phyloP scores from a whole-genome alignment of 2,329 filamentous ascomycete genomes.

The Pestalotiopsis sp. region DNA sequence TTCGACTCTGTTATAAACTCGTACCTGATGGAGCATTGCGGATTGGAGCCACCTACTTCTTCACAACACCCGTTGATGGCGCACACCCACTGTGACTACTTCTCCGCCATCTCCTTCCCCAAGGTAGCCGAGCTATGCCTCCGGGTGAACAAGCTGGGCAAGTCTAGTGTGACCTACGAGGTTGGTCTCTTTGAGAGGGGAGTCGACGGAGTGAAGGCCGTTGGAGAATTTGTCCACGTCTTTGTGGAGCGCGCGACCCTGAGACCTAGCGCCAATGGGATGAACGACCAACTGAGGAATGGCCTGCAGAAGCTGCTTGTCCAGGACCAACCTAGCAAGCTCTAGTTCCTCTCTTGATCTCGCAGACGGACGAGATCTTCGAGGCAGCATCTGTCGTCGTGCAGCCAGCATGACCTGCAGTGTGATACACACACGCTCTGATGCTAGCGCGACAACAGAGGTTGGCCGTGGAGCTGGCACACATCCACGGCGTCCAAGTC shows the following conservation, averaged over 20 bases:
- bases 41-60: conserved; percentile 69
- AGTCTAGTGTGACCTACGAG: conserved; percentile 87
- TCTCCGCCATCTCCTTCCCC: conserved; percentile 80
- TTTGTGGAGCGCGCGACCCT: conserved; percentile 78
- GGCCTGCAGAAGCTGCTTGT: conserved; percentile 61
- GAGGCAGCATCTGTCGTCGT: background rate
- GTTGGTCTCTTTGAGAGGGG: conserved; percentile 82
- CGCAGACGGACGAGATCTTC: background rate
- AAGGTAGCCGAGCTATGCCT: conserved; percentile 79
- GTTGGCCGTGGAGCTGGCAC: too few species aligned
- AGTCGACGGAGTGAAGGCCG: conserved; percentile 73
- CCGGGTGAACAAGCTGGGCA: conserved; percentile 81
- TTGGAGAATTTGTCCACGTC: conserved; percentile 85
- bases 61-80: conserved; percentile 81
- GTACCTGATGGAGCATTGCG: conserved; percentile 80
- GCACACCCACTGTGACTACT: conserved; percentile 83
- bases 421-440: background rate
- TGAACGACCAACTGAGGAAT: conserved; percentile 58
- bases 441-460: too few species aligned
- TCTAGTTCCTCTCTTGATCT: conserved; percentile 14
- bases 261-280: conserved; percentile 66
- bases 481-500: background rate
- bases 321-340: conserved; percentile 26
- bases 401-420: background rate
- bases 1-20: conserved; percentile 91